phyloP scores from a whole-genome alignment of 78 protist genomes.

The Thecamonas trahens region DNA sequence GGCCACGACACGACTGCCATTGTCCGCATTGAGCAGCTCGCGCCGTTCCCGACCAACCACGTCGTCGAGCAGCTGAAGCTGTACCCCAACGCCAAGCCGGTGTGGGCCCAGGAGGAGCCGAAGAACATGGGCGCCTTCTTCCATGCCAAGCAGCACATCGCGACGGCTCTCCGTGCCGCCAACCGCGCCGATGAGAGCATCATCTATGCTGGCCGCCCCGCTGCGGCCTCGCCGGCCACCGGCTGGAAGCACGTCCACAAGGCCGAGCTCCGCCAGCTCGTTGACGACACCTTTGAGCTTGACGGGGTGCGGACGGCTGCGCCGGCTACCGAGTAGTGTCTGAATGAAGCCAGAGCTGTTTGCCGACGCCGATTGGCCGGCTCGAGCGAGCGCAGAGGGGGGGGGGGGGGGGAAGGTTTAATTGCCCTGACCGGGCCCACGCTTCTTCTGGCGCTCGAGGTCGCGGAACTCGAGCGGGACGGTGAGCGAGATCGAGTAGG shows the following conservation, averaged over 20 bases:
- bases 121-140: slow-evolving; percentile 82
- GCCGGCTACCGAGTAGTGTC: no score
- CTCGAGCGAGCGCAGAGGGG: no score
- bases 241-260: slow-evolving; percentile 16
- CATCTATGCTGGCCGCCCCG: slow-evolving; percentile 53
- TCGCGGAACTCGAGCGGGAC: no score
- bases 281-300: background rate
- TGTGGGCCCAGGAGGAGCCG: slow-evolving; percentile 92
- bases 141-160: slow-evolving; percentile 39
- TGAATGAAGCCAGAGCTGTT: no score
- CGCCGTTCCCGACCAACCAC: slow-evolving; percentile 91
- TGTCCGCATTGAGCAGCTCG: slow-evolving; percentile 80
- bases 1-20: slow-evolving; percentile 80
- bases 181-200: background rate
- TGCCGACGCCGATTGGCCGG: no score
- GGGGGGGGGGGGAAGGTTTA: no score
- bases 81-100: slow-evolving; percentile 60
- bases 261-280: background rate
- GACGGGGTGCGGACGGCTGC: no score
- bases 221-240: slow-evolving; percentile 71
- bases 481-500: no score
- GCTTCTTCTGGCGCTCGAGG: no score
- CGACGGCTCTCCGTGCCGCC: slow-evolving; percentile 12
- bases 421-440: no score
- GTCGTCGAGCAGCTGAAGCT: slow-evolving; percentile 31